phyloP scores from a whole-genome alignment of 148 eudicot species.

The Rheum nobile region DNA sequence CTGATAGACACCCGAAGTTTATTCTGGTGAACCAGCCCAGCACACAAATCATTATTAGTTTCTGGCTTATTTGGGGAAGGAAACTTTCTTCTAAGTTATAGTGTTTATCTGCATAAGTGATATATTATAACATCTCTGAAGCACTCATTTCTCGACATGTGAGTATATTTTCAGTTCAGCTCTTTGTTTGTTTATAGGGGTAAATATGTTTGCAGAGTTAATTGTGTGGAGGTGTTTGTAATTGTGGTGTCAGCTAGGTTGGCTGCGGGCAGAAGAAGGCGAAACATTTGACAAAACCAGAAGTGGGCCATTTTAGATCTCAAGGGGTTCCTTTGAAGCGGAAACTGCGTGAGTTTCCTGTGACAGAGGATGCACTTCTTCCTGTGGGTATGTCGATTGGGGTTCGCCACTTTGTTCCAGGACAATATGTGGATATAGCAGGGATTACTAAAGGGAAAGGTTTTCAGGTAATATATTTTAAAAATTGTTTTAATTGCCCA shows the following conservation, averaged over 20 bases:
- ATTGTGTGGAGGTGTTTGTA: conserved; percentile 18
- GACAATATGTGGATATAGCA: conserved; percentile 82
- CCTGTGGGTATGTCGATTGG: conserved; percentile 69
- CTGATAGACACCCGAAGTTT: no score
- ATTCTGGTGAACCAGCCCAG: no score
- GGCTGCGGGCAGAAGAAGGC: conserved; percentile 94
- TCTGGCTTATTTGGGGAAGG: not conserved
- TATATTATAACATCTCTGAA: not conserved
- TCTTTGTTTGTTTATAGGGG: not conserved
- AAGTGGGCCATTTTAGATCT: conserved; percentile 96
- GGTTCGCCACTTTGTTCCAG: conserved; percentile 95
- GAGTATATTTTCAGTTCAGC: not conserved
- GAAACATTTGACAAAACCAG: conserved; percentile 83
- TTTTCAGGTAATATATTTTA: conserved; percentile 50
- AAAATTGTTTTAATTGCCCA: not conserved
- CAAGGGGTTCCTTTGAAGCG: conserved; percentile 97
- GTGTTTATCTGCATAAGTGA: not conserved
- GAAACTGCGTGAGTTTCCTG: conserved; percentile 89
- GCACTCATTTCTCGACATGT: not conserved
- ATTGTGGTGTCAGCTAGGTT: conserved; percentile 45
- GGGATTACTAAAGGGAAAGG: conserved; percentile 97
- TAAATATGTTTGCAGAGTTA: conserved; percentile 3
- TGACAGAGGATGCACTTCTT: conserved; percentile 82
- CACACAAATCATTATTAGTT: not conserved
- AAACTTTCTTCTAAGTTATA: not conserved